phyloP scores from a whole-genome alignment of 345 rosid species.

The Boechera retrofracta region DNA sequence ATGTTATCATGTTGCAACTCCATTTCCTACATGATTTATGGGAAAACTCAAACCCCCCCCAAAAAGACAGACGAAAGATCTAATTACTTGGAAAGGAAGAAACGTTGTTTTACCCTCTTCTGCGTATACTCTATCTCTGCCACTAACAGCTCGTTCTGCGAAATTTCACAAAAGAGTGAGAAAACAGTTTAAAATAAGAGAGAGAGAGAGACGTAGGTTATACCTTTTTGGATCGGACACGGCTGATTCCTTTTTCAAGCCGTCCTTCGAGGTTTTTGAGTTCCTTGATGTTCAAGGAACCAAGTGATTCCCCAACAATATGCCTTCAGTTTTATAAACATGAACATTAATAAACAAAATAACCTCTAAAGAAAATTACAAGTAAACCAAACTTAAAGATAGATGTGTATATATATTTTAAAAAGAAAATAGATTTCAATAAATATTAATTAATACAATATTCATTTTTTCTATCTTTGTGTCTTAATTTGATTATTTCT shows the following conservation, averaged over 20 bases:
- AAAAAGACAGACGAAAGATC: background rate
- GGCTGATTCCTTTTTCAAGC: conserved; percentile 87
- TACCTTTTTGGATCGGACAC: conserved; percentile 92
- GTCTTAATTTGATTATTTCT: background rate
- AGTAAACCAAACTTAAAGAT: background rate
- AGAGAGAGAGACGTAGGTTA: too few species aligned
- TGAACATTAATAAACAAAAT: conserved; percentile 2
- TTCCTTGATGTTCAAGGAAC: conserved; percentile 66
- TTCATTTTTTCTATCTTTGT: background rate
- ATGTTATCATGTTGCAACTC: conserved; percentile 84
- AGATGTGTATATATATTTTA: background rate
- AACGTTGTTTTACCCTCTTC: conserved; percentile 62
- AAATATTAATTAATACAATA: background rate
- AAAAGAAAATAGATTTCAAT: background rate
- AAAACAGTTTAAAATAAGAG: background rate
- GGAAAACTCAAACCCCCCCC: conserved; percentile 6
- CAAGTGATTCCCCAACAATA: conserved; percentile 81
- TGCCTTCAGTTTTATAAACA: conserved; percentile 42
- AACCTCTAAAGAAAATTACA: background rate
- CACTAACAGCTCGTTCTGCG: conserved; percentile 73
- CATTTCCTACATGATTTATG: conserved; percentile 60
- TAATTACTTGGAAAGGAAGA: conserved; percentile 20
- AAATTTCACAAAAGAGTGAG: conserved; percentile 18
- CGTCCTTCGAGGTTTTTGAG: conserved; percentile 80
- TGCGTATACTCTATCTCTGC: conserved; percentile 93